phyloP scores from a whole-genome alignment of 2,329 filamentous ascomycete genomes.

The Sordariomycetes sp. region DNA sequence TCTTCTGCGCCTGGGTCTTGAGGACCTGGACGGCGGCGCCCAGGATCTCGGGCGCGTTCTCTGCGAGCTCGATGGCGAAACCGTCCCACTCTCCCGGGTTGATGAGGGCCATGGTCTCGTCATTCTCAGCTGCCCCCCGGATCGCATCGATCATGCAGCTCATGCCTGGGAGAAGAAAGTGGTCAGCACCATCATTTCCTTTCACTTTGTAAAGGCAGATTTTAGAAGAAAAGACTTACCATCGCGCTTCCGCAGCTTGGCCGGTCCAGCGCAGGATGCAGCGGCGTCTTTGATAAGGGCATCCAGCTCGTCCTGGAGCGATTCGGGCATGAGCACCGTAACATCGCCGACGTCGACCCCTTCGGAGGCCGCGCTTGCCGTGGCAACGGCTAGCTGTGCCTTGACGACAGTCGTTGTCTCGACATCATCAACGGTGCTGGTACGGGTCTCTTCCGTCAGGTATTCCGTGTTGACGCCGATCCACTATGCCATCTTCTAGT shows the following conservation, averaged over 20 bases:
- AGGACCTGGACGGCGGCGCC: too few species aligned
- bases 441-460: not conserved
- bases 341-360: conserved; percentile 3
- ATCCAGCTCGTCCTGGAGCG: not conserved
- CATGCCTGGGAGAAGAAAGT: too few species aligned
- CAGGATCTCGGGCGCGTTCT: too few species aligned
- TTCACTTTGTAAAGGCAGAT: not conserved
- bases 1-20: too few species aligned
- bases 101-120: too few species aligned
- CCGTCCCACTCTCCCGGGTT: too few species aligned
- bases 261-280: not conserved
- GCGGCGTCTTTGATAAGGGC: not conserved
- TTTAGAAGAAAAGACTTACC: not conserved
- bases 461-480: not conserved
- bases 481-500: conserved; percentile 1
- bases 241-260: conserved; percentile 3
- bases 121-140: too few species aligned
- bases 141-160: too few species aligned
- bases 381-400: conserved; percentile 1
- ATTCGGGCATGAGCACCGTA: not conserved
- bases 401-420: conserved; percentile 4
- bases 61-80: too few species aligned
- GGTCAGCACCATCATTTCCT: not conserved
- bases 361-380: conserved; percentile 1
- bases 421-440: conserved; percentile 1